Evolutionary conservation across 2,329 filamentous ascomycete species (phyloP), one percentile per base, ranked within the genome.

Genomic region (Rachicladosporium sp.): DNA sequence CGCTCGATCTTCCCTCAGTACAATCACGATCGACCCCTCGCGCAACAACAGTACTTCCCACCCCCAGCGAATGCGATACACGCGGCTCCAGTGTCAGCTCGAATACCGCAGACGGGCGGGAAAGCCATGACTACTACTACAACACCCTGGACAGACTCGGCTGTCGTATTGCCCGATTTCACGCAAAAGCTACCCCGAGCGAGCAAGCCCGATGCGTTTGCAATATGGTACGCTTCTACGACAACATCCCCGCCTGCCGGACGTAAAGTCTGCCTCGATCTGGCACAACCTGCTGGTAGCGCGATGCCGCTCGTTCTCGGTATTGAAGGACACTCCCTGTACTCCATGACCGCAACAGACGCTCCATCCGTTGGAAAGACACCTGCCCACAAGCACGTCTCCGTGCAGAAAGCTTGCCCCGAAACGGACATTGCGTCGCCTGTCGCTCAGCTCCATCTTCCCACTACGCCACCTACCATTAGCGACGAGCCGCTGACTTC

Each of bases 1-100:
- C 71, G 74, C 23, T 87, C 82, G 15, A 86, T 88, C 50, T 88
- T 88, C 50, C 82, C 82, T 6, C 70, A 73, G 23, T 87, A 86
- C 54, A 78, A 88, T 52, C 78, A 76, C 3, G 71, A 70, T 1
- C 55, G 84, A 15, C 67, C 80, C 4, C 69, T 85, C 3, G 68
- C 76, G 40, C 73, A 76, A 42, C 82, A 88, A 53, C 61, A 74
- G 35, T 87, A 88, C 60, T 80, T 72, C 36, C 80, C 82, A 2
- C 78, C 79, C 3, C 7, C 29, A n/a, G 15, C 4, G 12, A 6
- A 37, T 9, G 23, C 15, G 7, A 34, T 27, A 7, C 13, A 23
- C 19, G n/a, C 21, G 15, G 13, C n/a, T 2, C 10, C n/a, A 10
- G n/a, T 12, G 10, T 6, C 34, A 29, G 10, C 4, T 11, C 33